Percentiles rank a stretch among this genome's conserved stretches.
Conservation (phyloP, 208 protist genomes). For the Acanthamoeba quina region DNA sequence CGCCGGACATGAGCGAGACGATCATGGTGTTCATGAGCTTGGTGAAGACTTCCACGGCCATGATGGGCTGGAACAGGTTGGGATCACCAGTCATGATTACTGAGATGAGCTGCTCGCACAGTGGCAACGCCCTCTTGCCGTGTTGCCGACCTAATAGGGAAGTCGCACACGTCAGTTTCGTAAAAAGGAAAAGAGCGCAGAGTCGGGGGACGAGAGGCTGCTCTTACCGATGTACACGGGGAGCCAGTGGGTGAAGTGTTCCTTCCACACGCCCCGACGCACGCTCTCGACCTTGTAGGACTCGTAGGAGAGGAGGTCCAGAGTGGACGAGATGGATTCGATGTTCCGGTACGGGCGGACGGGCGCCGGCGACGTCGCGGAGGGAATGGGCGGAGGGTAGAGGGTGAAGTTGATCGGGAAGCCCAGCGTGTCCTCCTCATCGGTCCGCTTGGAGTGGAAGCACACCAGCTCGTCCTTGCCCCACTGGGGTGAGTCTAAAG, state of each 20-base stretch:
- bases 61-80: conserved; percentile 7
- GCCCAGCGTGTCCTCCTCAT: not conserved
- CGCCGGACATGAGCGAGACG: conserved; percentile 44
- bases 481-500: not conserved
- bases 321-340: conserved; percentile 1
- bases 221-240: not conserved
- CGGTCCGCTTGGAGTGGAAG: conserved; percentile 46
- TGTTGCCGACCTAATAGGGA: not conserved
- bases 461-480: not conserved
- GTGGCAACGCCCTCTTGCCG: not conserved
- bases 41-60: conserved; percentile 43
- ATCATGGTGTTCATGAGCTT: conserved; percentile 65
- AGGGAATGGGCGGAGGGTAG: not conserved
- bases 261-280: conserved; percentile 14
- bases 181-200: not conserved
- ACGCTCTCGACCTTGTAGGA: conserved; percentile 34
- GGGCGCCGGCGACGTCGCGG: not conserved
- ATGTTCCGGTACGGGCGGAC: not conserved
- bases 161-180: not conserved
- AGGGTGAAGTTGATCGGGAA: not conserved
- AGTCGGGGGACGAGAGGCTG: not conserved
- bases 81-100: not conserved
- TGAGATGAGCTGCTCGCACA: conserved; percentile 9
- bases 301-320: conserved; percentile 34
- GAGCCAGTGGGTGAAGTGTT: conserved; percentile 40